phyloP scores from a whole-genome alignment of 1,284 basidiomycete species.

The Tetrapyrgos nigripes region DNA sequence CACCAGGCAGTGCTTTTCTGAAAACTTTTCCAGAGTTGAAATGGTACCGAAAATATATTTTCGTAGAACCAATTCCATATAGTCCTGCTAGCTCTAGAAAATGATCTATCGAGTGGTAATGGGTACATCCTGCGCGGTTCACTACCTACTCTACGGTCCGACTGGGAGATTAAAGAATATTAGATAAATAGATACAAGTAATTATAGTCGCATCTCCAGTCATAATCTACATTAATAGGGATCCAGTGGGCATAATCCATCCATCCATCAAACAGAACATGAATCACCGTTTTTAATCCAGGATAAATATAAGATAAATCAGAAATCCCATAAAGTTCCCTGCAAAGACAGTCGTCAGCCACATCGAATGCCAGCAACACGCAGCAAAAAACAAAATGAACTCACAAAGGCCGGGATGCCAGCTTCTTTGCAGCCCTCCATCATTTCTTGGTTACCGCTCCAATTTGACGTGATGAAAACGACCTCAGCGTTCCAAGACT shows the following conservation, averaged over 20 bases:
- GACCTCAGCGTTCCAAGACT: constrained; percentile 57
- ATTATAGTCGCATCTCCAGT: too few species aligned
- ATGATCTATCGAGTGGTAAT: too few species aligned
- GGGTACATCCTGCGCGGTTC: too few species aligned
- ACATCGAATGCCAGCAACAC: neutral
- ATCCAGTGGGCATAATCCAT: too few species aligned
- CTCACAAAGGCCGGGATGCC: constrained; percentile 67
- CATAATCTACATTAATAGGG: too few species aligned
- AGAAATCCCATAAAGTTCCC: constrained; percentile 55
- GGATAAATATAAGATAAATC: neutral
- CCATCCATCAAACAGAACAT: too few species aligned
- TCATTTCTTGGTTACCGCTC: constrained; percentile 69
- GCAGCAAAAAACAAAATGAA: constrained; percentile 11
- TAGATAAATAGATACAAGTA: too few species aligned
- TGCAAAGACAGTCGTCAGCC: constrained; percentile 14
- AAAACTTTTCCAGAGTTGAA: constrained; percentile 50
- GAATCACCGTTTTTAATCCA: neutral
- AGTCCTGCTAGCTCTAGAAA: neutral
- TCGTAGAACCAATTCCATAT: constrained; percentile 39
- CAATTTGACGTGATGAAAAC: constrained; percentile 72
- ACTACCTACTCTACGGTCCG: too few species aligned
- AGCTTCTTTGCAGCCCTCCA: constrained; percentile 69
- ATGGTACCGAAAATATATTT: constrained; percentile 68
- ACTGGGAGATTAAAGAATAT: too few species aligned
- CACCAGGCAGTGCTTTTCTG: neutral